These are phyloP conservation scores for Aspergillus homomorphus DNA, from an alignment of 495 filamentous ascomycete species.

Conservation along the genomic window DNA sequence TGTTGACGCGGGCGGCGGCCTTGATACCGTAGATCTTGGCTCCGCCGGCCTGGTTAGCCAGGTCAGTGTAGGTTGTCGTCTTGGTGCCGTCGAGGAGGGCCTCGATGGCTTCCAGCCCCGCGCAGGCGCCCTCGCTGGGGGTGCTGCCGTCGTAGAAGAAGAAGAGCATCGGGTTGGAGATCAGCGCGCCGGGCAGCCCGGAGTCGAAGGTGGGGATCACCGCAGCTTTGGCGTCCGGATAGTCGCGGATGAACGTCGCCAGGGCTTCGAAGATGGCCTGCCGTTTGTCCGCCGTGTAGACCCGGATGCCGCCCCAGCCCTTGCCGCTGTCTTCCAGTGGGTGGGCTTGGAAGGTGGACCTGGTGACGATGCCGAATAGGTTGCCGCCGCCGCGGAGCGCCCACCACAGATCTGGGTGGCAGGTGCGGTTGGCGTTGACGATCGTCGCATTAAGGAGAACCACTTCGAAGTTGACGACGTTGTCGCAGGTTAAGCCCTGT, in stretches of 20 bases:
- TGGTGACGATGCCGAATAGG: constrained; percentile 37
- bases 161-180: constrained; percentile 33
- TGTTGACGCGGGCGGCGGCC: constrained; percentile 12
- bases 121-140: constrained; percentile 42
- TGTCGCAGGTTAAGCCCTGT: constrained; percentile 33
- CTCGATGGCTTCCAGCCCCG: constrained; percentile 11
- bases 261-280: constrained; percentile 33
- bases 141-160: constrained; percentile 50
- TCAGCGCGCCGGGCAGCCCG: constrained; percentile 1
- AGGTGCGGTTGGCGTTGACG: constrained; percentile 24
- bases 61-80: constrained; percentile 5
- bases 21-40: constrained; percentile 12
- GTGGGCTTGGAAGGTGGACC: constrained; percentile 42
- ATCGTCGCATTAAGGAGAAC: constrained; percentile 27
- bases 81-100: constrained; percentile 8
- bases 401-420: constrained; percentile 28
- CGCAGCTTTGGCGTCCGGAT: constrained; percentile 35
- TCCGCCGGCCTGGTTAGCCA: constrained; percentile 14
- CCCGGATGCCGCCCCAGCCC: constrained; percentile 34
- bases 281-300: constrained; percentile 27
- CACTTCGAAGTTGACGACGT: constrained; percentile 20
- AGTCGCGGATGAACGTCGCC: constrained; percentile 42
- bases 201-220: constrained; percentile 46
- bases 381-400: constrained; percentile 32
- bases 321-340: constrained; percentile 29